phyloP scores from a whole-genome alignment of 2,329 filamentous ascomycete genomes.

The Teratosphaeria destructans region DNA sequence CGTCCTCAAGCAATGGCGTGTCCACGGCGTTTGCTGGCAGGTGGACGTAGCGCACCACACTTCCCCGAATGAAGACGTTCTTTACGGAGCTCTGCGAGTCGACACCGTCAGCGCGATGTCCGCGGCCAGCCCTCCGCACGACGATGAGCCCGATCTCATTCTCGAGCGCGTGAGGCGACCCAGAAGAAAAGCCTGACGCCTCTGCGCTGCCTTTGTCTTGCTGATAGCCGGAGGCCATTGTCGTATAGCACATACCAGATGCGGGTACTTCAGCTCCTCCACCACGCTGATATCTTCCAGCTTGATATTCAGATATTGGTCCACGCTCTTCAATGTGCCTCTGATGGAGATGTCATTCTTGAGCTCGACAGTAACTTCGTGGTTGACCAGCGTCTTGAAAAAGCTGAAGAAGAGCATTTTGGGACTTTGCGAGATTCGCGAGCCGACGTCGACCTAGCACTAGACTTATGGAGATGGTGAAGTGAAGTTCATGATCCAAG shows the following conservation, averaged over 20 bases:
- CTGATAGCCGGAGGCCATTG: neutral
- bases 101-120: neutral
- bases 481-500: neutral
- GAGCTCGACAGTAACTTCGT: slow-evolving; percentile 94
- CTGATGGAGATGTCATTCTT: slow-evolving; percentile 99
- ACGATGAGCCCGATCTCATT: neutral
- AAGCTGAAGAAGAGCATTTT: slow-evolving; percentile 36
- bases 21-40: slow-evolving; percentile 74
- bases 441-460: neutral
- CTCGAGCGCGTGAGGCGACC: neutral
- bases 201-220: neutral
- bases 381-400: slow-evolving; percentile 97
- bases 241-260: slow-evolving; percentile 52
- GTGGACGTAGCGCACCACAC: slow-evolving; percentile 87
- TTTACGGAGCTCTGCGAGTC: slow-evolving; percentile 60
- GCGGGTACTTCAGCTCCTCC: slow-evolving; percentile 89
- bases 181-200: neutral
- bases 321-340: slow-evolving; percentile 90
- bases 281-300: slow-evolving; percentile 89
- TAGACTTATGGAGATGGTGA: slow-evolving; percentile 2
- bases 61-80: slow-evolving; percentile 91
- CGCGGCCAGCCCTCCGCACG: neutral
- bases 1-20: slow-evolving; percentile 78
- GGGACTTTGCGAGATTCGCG: neutral
- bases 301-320: slow-evolving; percentile 99